Percentiles rank a stretch among this genome's conserved stretches.
Conservation (phyloP, 1,284 basidiomycete species). For the Rhodofomes roseus region DNA sequence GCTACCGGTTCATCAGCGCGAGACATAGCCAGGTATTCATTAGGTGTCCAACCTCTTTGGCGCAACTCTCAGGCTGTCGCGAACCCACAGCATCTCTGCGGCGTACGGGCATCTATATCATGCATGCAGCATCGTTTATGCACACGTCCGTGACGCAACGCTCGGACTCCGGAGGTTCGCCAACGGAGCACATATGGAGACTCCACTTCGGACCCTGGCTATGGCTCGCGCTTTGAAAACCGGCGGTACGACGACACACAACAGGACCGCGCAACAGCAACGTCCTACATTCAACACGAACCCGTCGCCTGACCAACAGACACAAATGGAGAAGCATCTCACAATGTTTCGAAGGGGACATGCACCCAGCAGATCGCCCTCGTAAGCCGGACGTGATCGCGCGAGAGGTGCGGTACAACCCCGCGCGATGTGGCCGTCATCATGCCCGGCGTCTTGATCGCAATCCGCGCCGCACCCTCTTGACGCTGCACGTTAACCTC, state of each 20-base stretch:
- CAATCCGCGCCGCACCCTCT: constrained; percentile 17
- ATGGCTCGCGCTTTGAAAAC: too few relatives aligned
- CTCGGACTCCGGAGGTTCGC: too few relatives aligned
- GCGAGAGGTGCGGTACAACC: constrained; percentile 67
- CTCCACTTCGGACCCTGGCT: too few relatives aligned
- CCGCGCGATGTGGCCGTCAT: constrained; percentile 67
- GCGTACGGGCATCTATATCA: neutral
- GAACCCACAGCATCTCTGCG: neutral
- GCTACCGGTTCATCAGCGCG: neutral
- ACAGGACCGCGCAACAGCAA: neutral
- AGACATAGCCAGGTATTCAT: neutral
- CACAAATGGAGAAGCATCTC: constrained; percentile 30
- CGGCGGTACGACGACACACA: neutral
- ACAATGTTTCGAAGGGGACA: constrained; percentile 80
- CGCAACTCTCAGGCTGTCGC: neutral
- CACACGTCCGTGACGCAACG: neutral
- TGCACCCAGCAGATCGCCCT: constrained; percentile 58
- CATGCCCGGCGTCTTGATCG: constrained; percentile 57
- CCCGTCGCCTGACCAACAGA: neutral
- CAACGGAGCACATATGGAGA: too few relatives aligned
- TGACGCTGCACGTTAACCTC: constrained; percentile 13
- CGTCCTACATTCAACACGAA: neutral
- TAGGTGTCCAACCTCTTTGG: too few relatives aligned
- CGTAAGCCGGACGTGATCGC: constrained; percentile 51
- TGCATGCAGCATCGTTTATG: neutral